phyloP scores from a whole-genome alignment of 139 green algal genomes.

The Tetraselmis chui region DNA sequence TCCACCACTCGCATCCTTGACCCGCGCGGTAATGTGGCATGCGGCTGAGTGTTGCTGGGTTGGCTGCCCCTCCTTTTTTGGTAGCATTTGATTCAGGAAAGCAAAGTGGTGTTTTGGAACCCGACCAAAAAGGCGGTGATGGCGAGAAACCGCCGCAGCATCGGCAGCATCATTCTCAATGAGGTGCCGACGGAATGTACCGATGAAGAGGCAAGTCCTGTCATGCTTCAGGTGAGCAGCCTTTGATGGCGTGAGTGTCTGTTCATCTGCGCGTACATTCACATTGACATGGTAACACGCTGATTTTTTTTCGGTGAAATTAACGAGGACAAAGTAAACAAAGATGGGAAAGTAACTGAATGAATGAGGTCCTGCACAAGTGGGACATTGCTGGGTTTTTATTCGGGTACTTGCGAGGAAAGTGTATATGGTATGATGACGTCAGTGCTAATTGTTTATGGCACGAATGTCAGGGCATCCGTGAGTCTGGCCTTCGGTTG shows the following conservation, averaged over 20 bases:
- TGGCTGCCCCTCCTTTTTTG: not conserved
- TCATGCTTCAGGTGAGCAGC: conserved; percentile 32
- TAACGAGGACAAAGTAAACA: too few relatives aligned
- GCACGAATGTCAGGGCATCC: too few relatives aligned
- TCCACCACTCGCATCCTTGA: not conserved
- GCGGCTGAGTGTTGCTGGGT: too few relatives aligned
- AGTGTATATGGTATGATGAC: too few relatives aligned
- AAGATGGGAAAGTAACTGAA: not conserved
- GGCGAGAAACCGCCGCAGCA: conserved; percentile 23
- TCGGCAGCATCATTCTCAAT: conserved; percentile 38
- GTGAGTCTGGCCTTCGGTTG: conserved; percentile 25
- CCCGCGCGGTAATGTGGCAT: too few relatives aligned
- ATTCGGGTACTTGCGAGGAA: too few relatives aligned
- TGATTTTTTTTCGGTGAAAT: too few relatives aligned
- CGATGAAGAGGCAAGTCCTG: conserved; percentile 31
- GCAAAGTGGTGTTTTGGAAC: conserved; percentile 38
- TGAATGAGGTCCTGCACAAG: conserved; percentile 7
- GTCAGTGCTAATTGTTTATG: too few relatives aligned
- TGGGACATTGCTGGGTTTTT: too few relatives aligned
- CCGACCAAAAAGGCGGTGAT: conserved; percentile 33
- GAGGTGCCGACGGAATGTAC: conserved; percentile 23
- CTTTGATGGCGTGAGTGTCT: not conserved
- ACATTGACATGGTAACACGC: too few relatives aligned
- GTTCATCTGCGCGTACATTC: too few relatives aligned
- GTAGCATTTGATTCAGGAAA: conserved; percentile 7